Percentiles rank a stretch among this genome's conserved stretches.
phyloP scores from a whole-genome alignment of 2,329 filamentous ascomycete genomes.

The Tympanopsis confertula region DNA sequence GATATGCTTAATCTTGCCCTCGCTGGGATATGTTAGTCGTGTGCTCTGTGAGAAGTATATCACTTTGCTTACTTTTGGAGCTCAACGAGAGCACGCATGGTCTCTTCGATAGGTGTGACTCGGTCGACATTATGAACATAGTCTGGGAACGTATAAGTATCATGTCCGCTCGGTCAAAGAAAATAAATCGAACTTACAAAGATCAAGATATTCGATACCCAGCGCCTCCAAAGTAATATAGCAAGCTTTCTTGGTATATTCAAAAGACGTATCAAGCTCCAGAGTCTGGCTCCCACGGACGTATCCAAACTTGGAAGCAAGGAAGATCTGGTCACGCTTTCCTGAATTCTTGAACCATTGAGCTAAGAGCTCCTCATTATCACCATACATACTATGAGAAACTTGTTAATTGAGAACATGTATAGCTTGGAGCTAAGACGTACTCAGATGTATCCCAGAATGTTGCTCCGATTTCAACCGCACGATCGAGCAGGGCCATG shows the following conservation, averaged over 20 bases:
- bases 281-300: constrained; percentile 9
- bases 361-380: constrained; percentile 32
- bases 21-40: constrained; percentile 11
- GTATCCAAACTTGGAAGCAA: constrained; percentile 37
- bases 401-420: neutral
- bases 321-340: constrained; percentile 33
- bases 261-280: constrained; percentile 19
- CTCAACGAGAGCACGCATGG: constrained; percentile 27
- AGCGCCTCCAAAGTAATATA: constrained; percentile 25
- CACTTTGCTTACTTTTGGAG: constrained; percentile 18
- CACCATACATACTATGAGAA: constrained; percentile 21
- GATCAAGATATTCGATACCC: constrained; percentile 28
- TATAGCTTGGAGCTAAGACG: constrained; percentile 5
- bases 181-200: constrained; percentile 12
- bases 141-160: constrained; percentile 6
- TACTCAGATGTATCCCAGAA: constrained; percentile 29
- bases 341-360: constrained; percentile 32
- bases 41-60: neutral
- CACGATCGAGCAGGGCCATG: constrained; percentile 28
- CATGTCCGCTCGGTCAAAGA: neutral
- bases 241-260: constrained; percentile 26
- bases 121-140: constrained; percentile 30
- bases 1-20: constrained; percentile 40
- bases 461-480: constrained; percentile 25
- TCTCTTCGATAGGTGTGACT: constrained; percentile 32